phyloP scores from a whole-genome alignment of 2,329 filamentous ascomycete species.

The Hymenoscyphus repandus region DNA sequence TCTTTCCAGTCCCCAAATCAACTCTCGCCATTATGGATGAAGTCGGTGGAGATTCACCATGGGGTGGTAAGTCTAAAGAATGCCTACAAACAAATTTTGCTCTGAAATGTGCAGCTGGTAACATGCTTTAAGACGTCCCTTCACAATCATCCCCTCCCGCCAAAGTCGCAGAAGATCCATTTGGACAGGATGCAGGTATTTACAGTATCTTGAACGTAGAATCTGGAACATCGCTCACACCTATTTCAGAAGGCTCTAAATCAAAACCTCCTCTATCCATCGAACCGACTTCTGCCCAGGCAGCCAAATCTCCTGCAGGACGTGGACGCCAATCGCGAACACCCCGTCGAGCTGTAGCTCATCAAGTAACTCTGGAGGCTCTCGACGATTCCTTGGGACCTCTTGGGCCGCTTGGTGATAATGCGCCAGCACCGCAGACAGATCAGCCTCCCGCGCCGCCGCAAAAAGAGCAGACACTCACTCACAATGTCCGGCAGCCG shows the following conservation, averaged over 20 bases:
- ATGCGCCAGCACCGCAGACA: slow-evolving; percentile 30
- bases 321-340: slow-evolving; percentile 30
- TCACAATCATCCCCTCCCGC: slow-evolving; percentile 33
- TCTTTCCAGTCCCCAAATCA: slow-evolving; percentile 8
- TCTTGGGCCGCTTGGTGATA: slow-evolving; percentile 60
- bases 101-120: slow-evolving; percentile 5
- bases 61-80: slow-evolving; percentile 36
- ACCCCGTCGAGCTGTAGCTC: slow-evolving; percentile 60
- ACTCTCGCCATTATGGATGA: slow-evolving; percentile 35
- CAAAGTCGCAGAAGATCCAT: slow-evolving; percentile 22
- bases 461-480: slow-evolving; percentile 59
- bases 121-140: slow-evolving; percentile 35
- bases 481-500: slow-evolving; percentile 46
- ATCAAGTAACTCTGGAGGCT: slow-evolving; percentile 72
- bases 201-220: neutral
- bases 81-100: neutral
- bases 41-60: slow-evolving; percentile 40
- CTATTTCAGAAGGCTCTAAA: slow-evolving; percentile 5
- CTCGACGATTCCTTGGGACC: slow-evolving; percentile 72
- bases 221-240: neutral
- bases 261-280: slow-evolving; percentile 16
- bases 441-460: slow-evolving; percentile 65
- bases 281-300: slow-evolving; percentile 19
- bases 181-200: slow-evolving; percentile 22
- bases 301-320: slow-evolving; percentile 27